Percentiles rank a stretch among this genome's conserved stretches.
Conservation (phyloP, 768 basidiomycete genomes). For the Leccinum variicolor region DNA sequence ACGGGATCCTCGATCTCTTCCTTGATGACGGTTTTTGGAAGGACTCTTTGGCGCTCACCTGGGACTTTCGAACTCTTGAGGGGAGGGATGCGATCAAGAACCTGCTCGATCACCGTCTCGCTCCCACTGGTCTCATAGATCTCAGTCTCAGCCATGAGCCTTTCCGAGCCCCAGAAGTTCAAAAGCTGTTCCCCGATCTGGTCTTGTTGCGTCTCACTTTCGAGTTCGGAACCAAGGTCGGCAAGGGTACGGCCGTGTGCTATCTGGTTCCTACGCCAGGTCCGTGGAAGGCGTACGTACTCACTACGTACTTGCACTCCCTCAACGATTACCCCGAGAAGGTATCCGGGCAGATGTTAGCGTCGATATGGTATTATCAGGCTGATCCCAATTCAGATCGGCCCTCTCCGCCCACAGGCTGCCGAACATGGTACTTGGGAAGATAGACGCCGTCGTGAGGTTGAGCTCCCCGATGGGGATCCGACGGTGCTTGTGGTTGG, state of each 20-base stretch:
- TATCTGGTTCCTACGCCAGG: slow-evolving; percentile 47
- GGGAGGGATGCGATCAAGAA: slow-evolving; percentile 35
- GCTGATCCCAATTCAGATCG: slow-evolving; percentile 22
- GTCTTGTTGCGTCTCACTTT: slow-evolving; percentile 56
- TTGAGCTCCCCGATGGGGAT: slow-evolving; percentile 44
- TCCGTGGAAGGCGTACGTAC: slow-evolving; percentile 56
- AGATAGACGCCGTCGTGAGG: slow-evolving; percentile 38
- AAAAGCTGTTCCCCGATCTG: slow-evolving; percentile 49
- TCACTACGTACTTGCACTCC: slow-evolving; percentile 60
- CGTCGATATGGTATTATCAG: background rate
- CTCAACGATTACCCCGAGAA: slow-evolving; percentile 55
- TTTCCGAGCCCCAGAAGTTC: slow-evolving; percentile 32
- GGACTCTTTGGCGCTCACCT: slow-evolving; percentile 51
- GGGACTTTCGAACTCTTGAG: slow-evolving; percentile 51
- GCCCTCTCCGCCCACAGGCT: slow-evolving; percentile 39
- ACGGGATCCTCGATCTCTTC: slow-evolving; percentile 24
- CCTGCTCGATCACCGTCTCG: slow-evolving; percentile 40
- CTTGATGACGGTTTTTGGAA: slow-evolving; percentile 43
- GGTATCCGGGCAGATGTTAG: slow-evolving; percentile 9
- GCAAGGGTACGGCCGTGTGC: slow-evolving; percentile 49
- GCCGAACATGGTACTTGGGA: slow-evolving; percentile 58
- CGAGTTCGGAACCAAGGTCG: slow-evolving; percentile 49
- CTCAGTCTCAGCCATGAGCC: slow-evolving; percentile 19
- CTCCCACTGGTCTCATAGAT: slow-evolving; percentile 16
- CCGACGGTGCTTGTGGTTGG: slow-evolving; percentile 63